These are phyloP conservation scores for Verticillium albo-atrum DNA, from an alignment of 2,329 filamentous ascomycete genomes.

Conservation along the genomic window DNA sequence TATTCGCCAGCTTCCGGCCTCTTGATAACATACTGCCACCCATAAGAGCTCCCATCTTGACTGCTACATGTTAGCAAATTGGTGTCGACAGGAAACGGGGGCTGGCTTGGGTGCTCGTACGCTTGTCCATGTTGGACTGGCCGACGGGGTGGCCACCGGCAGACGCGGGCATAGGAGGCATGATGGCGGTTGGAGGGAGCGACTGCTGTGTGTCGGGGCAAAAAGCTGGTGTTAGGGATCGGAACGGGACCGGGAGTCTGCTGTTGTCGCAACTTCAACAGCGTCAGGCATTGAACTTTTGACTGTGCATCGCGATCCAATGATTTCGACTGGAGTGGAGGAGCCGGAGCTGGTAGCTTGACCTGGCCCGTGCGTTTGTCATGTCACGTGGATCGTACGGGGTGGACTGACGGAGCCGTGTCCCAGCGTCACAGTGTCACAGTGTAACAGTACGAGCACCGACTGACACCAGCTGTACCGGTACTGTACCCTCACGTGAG, in stretches of 20 bases:
- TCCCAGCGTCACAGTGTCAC: too few relatives aligned
- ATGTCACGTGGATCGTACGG: background rate
- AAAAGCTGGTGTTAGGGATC: background rate
- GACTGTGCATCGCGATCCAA: background rate
- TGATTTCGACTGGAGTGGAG: background rate
- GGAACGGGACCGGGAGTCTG: background rate
- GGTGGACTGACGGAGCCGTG: background rate
- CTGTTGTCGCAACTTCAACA: background rate
- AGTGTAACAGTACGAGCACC: too few relatives aligned
- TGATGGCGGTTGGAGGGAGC: slow-evolving; percentile 12
- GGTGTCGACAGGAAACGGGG: background rate
- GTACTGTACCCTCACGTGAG: background rate
- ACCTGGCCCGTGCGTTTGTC: background rate
- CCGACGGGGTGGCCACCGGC: slow-evolving; percentile 32
- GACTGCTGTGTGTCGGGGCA: background rate
- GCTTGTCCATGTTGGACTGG: slow-evolving; percentile 51
- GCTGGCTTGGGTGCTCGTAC: slow-evolving; percentile 26
- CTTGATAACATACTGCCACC: slow-evolving; percentile 73
- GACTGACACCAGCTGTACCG: background rate
- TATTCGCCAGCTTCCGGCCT: background rate
- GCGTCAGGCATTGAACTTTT: background rate
- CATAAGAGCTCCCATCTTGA: slow-evolving; percentile 99
- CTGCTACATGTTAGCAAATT: slow-evolving; percentile 40
- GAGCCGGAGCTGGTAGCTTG: background rate
- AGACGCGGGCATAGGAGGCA: slow-evolving; percentile 37